Evolutionary conservation across 1,284 basidiomycete species (phyloP), one percentile per base, ranked within the genome.

Genomic region (Mycosarcoma mackinlayi): DNA sequence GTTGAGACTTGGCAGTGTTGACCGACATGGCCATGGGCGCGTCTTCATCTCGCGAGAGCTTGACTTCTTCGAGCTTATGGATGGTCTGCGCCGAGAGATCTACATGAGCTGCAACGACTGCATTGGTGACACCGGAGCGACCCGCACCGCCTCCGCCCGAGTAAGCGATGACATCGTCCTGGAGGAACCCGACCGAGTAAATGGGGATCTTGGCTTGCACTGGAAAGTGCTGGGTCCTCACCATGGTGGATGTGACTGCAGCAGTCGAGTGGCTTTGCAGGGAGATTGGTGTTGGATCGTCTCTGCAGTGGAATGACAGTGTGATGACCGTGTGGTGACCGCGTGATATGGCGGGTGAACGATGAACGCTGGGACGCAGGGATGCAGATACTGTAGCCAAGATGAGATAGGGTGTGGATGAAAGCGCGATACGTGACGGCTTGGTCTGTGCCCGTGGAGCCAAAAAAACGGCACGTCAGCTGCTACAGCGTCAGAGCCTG

Each of bases 11-110:
- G 14, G 55, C 34, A 11, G 45, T 18, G 46, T 78, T 64, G 50
- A 79, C 60, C 10, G 78, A 60, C 55, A 81, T 56, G 40, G 76
- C 73, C 79, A 81, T 81, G 2, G 80, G 80, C 25, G 80, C 80
- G 49, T 82, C 80, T 39, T 82, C 79, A 23, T 79, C 69, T 14
- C 72, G 27, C 9, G 71, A 71, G 18, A 82, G 73, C 27, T 56
- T 72, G 39, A 78, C 38, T 21, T 78, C 65, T 27, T 69, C 64
- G 9, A 71, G 63, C 47, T 61, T 51, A 24, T 58, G 46, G 14
- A 71, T 62, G 16, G 52, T 48, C 30, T 71, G 62, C 11, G 54
- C 37, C 6, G 57, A 7, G 9, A 62, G 49, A 19, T 65, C 54
- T 19, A 71, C 46, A 4, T 47, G 58, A 1, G 62, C 68, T 34